Evolutionary conservation across 179 eudicot species (phyloP), one percentile per base, ranked within the genome.

Genomic region (Patellifolia procumbens): DNA sequence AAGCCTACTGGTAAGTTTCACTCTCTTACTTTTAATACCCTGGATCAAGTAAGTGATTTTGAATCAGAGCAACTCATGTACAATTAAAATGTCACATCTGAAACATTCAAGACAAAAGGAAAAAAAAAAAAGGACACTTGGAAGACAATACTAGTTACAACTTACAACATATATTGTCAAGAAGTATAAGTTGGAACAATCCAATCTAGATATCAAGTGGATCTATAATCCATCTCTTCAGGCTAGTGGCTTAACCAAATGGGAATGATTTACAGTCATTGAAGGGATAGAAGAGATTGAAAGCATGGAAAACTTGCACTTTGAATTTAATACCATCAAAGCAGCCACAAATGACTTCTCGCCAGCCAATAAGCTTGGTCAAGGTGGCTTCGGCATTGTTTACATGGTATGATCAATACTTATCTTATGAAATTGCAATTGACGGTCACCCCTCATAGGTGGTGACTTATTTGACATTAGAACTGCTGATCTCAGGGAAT

Each of bases 341-440:
- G 80, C 79, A 45, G 89, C 90, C 28, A 86, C 92, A 20, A 70
- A 82, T 55, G 70, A 79, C 70, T 89, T 89, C 65, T 77, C 88
- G 13, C 49, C 59, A 0, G 78, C 13, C 24, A 87, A 85, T 49
- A 84, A 84, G 69, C 73, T 89, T 20, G 89, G 92, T 5, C 75
- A 78, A 73, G 92, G 92, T 76, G 90, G 90, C 74, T 89, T 89
- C 78, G 92, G 89, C 19, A 68, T 69, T 29, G 92, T 87, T 15
- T 89, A 81, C 78, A 83, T 83, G 88, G 89, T 89, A 81, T 56
- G 8, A 20, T 6, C 5, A 43, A 46, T 42, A 11, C 34, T 34
- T 17, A 19, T 46, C 35, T 9, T 37, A 31, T 24, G 19, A 42
- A 9, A 19, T 60, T 26, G 12, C 1, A n/a, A 20, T 39, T 24